phyloP scores from a whole-genome alignment of 2,329 filamentous ascomycete genomes.

The Penicillium sp. region DNA sequence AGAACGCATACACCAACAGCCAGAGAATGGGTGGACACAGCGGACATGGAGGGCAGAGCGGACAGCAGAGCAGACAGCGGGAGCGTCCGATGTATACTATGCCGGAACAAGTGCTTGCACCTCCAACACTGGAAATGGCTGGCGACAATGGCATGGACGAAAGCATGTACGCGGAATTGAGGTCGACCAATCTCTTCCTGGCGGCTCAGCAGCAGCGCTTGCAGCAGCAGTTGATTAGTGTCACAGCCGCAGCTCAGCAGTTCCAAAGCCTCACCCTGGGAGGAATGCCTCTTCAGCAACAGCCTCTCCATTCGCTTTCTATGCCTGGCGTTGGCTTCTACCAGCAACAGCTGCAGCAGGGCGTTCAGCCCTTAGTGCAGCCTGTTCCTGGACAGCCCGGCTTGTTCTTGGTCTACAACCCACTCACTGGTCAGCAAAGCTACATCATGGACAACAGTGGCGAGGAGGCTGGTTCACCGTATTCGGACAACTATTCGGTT shows the following conservation, averaged over 20 bases:
- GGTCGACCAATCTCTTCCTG: constrained; percentile 89
- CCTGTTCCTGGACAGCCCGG: constrained; percentile 72
- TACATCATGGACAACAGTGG: constrained; percentile 75
- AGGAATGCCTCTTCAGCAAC: constrained; percentile 44
- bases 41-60: constrained; percentile 27
- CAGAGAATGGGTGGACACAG: constrained; percentile 38
- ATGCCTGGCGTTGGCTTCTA: constrained; percentile 63
- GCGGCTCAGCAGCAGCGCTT: constrained; percentile 93
- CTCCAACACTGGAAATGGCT: constrained; percentile 75
- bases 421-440: constrained; percentile 79
- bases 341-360: constrained; percentile 68
- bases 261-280: constrained; percentile 77
- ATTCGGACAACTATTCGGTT: constrained; percentile 51
- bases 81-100: constrained; percentile 66
- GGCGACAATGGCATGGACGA: constrained; percentile 78
- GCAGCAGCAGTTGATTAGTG: constrained; percentile 85
- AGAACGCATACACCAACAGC: constrained; percentile 43
- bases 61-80: constrained; percentile 45
- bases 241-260: constrained; percentile 82
- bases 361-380: constrained; percentile 67
- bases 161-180: constrained; percentile 81
- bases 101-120: constrained; percentile 74
- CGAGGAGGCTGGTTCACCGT: constrained; percentile 49
- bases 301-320: constrained; percentile 57
- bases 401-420: constrained; percentile 82